Conservation (phyloP, 169 alveolate genomes). For the Cytauxzoon felis region DNA sequence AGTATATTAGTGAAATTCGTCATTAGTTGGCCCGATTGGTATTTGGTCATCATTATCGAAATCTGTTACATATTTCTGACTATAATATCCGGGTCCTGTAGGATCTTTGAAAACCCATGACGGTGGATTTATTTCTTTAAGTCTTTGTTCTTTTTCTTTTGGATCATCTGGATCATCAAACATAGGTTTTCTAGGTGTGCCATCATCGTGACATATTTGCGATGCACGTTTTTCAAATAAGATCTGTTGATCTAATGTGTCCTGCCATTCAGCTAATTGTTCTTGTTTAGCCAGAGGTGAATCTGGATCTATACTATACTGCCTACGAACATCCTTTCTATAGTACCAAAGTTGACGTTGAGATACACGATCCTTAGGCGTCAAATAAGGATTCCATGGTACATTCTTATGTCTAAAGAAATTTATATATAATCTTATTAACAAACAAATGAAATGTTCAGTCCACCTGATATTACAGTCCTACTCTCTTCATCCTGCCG, state of each 20-base stretch:
- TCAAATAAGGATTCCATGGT: conserved; percentile 83
- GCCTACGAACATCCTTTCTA: conserved; percentile 78
- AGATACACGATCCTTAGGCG: conserved; percentile 65
- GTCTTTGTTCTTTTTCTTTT: conserved; percentile 20
- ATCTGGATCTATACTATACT: conserved; percentile 78
- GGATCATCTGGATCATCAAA: conserved; percentile 2
- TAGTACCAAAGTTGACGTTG: conserved; percentile 71
- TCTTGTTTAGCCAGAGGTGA: conserved; percentile 72
- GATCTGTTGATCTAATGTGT: conserved; percentile 33
- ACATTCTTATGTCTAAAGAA: conserved; percentile 70
- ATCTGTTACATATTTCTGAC: conserved; percentile 39
- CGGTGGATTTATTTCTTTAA: conserved; percentile 42
- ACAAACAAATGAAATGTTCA: too few relatives aligned
- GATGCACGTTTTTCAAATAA: conserved; percentile 8
- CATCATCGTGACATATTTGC: conserved; percentile 15
- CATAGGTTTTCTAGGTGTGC: background rate
- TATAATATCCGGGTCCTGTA: conserved; percentile 39
- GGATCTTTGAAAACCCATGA: conserved; percentile 63
- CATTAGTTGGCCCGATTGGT: too few relatives aligned
- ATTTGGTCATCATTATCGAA: conserved; percentile 42
- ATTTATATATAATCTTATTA: too few relatives aligned
- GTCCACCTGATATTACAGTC: conserved; percentile 9
- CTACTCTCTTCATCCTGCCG: too few relatives aligned
- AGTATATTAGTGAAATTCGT: too few relatives aligned
- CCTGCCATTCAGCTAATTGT: conserved; percentile 45